A percentile compares a stretch with the other conserved stretches of the same genome.
These are phyloP conservation scores for Aulographum hederae DNA, from an alignment of 2,329 filamentous ascomycete genomes.

Conservation along the genomic window DNA sequence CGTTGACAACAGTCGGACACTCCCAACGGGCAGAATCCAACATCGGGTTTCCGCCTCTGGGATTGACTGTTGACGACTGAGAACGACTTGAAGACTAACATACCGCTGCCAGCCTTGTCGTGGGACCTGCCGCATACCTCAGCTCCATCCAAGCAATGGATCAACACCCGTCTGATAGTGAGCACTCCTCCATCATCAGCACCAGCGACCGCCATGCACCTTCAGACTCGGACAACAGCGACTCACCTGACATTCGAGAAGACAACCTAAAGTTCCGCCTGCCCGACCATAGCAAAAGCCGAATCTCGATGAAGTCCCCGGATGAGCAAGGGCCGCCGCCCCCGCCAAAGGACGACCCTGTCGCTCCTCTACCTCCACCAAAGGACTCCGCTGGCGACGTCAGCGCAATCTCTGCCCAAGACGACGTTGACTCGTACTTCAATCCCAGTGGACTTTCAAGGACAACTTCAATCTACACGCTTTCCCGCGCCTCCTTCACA, in stretches of 20 bases:
- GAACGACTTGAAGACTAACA: no score
- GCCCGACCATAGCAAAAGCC: constrained; percentile 34
- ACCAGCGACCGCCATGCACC: constrained; percentile 36
- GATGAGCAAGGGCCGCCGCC: constrained; percentile 22
- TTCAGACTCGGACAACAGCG: constrained; percentile 30
- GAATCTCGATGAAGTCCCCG: no score
- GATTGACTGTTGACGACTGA: no score
- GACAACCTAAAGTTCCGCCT: constrained; percentile 59
- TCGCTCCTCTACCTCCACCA: constrained; percentile 3
- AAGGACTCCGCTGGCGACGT: background rate
- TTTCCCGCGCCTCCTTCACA: constrained; percentile 81
- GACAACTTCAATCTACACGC: constrained; percentile 78
- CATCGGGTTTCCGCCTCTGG: no score
- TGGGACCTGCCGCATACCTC: no score
- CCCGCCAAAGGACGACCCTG: constrained; percentile 34
- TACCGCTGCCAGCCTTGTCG: no score
- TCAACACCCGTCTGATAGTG: no score
- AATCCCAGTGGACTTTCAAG: constrained; percentile 44
- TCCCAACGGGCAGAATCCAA: no score
- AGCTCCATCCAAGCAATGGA: no score
- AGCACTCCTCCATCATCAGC: constrained; percentile 27
- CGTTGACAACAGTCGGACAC: no score
- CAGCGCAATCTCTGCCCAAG: background rate
- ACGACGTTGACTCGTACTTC: constrained; percentile 33
- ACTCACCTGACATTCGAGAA: constrained; percentile 36